These are phyloP conservation scores for Sphaerulina vaccinii DNA, from an alignment of 2,329 filamentous ascomycete genomes.

Conservation along the genomic window DNA sequence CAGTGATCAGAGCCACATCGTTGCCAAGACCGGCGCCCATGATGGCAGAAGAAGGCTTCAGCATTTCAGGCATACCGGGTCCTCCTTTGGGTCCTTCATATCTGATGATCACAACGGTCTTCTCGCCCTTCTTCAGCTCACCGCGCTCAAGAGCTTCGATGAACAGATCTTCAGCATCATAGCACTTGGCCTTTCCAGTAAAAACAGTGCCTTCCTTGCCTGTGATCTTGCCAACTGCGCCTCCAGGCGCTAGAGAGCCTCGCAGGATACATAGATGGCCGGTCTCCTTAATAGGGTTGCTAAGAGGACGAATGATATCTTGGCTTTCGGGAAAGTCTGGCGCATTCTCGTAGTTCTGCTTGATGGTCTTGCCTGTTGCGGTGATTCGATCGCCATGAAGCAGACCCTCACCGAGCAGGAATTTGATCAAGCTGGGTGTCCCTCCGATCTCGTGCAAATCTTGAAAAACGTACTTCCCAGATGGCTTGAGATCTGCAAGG, in stretches of 20 bases:
- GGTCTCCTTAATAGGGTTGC: constrained; percentile 67
- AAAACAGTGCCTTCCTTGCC: constrained; percentile 71
- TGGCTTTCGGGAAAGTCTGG: constrained; percentile 67
- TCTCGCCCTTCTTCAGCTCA: constrained; percentile 72
- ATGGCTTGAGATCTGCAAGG: constrained; percentile 53
- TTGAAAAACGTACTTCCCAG: constrained; percentile 56
- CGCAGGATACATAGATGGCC: constrained; percentile 73
- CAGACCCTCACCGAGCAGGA: constrained; percentile 50
- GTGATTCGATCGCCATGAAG: constrained; percentile 51
- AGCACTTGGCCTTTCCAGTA: constrained; percentile 68
- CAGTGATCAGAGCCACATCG: constrained; percentile 71
- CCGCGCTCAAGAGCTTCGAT: constrained; percentile 65
- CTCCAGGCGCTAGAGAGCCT: constrained; percentile 67
- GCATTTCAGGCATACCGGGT: constrained; percentile 73
- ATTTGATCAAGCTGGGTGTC: constrained; percentile 51
- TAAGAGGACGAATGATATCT: constrained; percentile 67
- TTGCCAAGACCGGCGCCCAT: constrained; percentile 72
- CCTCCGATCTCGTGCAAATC: constrained; percentile 59
- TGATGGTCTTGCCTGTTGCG: constrained; percentile 52
- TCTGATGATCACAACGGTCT: constrained; percentile 73
- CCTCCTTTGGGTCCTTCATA: constrained; percentile 73
- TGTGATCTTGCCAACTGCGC: constrained; percentile 72
- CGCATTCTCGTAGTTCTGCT: constrained; percentile 53
- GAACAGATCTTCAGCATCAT: constrained; percentile 68
- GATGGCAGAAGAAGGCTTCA: constrained; percentile 69